Evolutionary conservation across 177 flowering plant species (phyloP), one percentile per base, ranked within the genome.

Genomic region (Vitis hybrid): DNA sequence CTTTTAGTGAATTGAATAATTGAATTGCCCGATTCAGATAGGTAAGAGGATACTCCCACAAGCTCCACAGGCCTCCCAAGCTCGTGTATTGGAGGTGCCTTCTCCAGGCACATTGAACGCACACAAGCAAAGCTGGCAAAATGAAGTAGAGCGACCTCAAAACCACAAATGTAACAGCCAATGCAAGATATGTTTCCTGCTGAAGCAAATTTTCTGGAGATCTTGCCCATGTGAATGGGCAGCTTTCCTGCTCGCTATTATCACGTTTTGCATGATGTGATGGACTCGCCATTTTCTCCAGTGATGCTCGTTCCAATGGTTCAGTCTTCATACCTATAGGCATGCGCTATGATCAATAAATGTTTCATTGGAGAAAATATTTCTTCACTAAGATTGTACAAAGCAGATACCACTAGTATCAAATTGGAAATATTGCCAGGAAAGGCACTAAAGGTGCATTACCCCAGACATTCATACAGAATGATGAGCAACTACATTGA

Each of bases 161-260:
- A 21, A 93, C 64, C 78, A 95, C 93, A 77, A 92, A 94, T 0
- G 82, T 68, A 9, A 86, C 87, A 10, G 98, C 97, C 68, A 92
- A 78, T 17, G 92, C 85, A 72, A 94, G 80, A 76, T 89, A 94
- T 3, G 92, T 87, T 72, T 91, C 97, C 72, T 91, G 91, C 68
- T 78, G 80, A 60, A 90, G 80, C 76, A 87, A 62, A 67, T 91
- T 89, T 81, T 87, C 97, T 2, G 98, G 98, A 65, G 93, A 94
- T 74, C 91, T 89, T 56, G 94, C 93, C 97, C 97, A 92, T 49
- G 90, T 79, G 75, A 90, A 88, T 64, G 94, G 96, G 77, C 96
- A 88, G 72, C 70, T 82, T 81, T 86, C 93, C 59, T 48, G 77
- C 69, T 86, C 86, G 2, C 5, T 58, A 34, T 56, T 79, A 54